These are phyloP conservation scores for Apocynum venetum DNA, from an alignment of 257 asterid genomes.

Conservation along the genomic window DNA sequence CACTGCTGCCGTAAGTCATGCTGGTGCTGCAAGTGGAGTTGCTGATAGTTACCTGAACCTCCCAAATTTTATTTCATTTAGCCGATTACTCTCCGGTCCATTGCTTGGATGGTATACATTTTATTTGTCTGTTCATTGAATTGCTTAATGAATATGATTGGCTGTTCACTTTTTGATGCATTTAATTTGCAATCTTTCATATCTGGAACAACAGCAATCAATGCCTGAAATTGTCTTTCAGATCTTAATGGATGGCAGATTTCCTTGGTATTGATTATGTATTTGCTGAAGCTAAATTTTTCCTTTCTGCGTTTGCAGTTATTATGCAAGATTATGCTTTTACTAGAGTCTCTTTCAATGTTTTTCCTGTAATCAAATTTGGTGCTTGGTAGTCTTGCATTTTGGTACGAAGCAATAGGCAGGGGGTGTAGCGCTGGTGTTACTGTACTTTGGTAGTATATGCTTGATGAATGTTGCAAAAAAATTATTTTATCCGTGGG, in stretches of 20 bases:
- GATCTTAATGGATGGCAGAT: background rate
- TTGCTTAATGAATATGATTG: background rate
- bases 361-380: background rate
- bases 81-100: constrained; percentile 86
- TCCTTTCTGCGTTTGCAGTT: background rate
- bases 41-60: constrained; percentile 54
- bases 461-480: background rate
- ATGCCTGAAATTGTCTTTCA: background rate
- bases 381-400: background rate
- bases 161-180: background rate
- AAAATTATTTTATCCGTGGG: background rate
- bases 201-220: background rate
- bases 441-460: background rate
- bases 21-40: constrained; percentile 30
- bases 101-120: constrained; percentile 70
- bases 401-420: background rate
- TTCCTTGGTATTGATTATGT: background rate
- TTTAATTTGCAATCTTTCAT: background rate
- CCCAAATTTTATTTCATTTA: constrained; percentile 74
- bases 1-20: constrained; percentile 19
- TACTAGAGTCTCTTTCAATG: background rate
- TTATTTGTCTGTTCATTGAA: background rate
- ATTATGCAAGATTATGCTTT: background rate
- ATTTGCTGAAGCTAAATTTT: background rate
- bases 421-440: background rate